A percentile compares a stretch with the other conserved stretches of the same genome.
phyloP scores from a whole-genome alignment of 148 eudicot species.

The Camellia sinensis region DNA sequence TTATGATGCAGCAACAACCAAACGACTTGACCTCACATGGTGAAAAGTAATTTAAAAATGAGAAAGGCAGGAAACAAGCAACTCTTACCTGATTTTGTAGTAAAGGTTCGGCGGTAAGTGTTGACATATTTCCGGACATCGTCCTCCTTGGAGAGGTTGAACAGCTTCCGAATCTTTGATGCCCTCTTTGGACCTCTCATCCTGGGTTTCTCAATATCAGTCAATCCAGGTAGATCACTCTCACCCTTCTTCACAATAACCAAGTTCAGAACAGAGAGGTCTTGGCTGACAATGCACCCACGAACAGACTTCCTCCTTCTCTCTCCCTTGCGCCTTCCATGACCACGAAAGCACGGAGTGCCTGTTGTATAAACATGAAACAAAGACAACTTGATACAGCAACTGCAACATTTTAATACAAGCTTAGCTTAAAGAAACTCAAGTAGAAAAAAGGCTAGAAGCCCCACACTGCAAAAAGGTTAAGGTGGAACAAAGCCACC shows the following conservation, averaged over 20 bases:
- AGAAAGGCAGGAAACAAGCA: neutral
- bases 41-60: neutral
- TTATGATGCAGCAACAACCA: neutral
- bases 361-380: constrained; percentile 16
- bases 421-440: neutral
- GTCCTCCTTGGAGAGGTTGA: constrained; percentile 11
- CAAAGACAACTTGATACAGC: neutral
- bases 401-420: neutral
- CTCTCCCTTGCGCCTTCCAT: constrained; percentile 38
- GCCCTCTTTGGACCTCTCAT: constrained; percentile 15
- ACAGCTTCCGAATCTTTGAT: constrained; percentile 9
- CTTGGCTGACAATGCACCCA: constrained; percentile 39
- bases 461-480: too few species aligned
- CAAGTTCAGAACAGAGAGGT: constrained; percentile 26
- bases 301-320: constrained; percentile 42
- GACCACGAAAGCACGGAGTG: constrained; percentile 33
- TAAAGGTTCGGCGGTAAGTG: constrained; percentile 8
- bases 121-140: constrained; percentile 11
- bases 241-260: constrained; percentile 33
- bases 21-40: neutral
- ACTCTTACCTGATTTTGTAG: constrained; percentile 13
- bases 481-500: too few species aligned
- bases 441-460: too few species aligned
- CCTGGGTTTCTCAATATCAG: constrained; percentile 9
- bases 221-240: constrained; percentile 14